Base-by-base conservation (phyloP, 768 basidiomycete species). In the Trametes cinnabarina region DNA sequence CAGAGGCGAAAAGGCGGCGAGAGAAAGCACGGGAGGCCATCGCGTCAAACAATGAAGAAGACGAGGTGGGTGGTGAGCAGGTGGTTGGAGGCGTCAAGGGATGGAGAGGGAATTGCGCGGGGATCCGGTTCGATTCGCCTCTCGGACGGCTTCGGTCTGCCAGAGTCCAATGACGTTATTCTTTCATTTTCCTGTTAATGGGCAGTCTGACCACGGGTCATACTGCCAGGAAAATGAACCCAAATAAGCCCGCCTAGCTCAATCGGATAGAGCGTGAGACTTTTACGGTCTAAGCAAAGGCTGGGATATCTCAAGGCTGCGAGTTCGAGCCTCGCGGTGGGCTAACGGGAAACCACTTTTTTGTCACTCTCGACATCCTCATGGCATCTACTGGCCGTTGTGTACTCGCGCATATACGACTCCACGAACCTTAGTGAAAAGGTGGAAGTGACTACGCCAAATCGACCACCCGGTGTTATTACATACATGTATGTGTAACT, bases 281-380 rank as follows among this genome's bases (percentile, higher is more conserved):
- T 81, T 78, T 81, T 82, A 82, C 55, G 64, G 32, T 47, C 55
- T 50, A 37, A 53, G 49, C 40, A 25, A 34, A 42, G 37, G 52
- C 37, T 20, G 9, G 44, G 40, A 11, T 12, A 86, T 87, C 85
- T 87, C 83, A 87, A 87, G 85, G 85, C 82, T 87, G 85, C 85
- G 85, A 84, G 85, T 87, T 87, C 85, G 85, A 87, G 79, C 85
- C 85, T 84, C 85, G 85, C 85, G 85, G 83, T 85, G 85, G 85
- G 84, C 85, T 86, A 83, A 26, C 57, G 19, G 55, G 37, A 14
- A n/a, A n/a, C n/a, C n/a, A n/a, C n/a, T 47, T 23, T 44, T n/a
- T n/a, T 28, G 34, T 30, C 12, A 7, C 7, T 32, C 30, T 11
- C 30, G 2, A 32, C 30, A 1, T 12, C 6, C 7, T 32, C n/a